Percentiles rank a stretch among this genome's conserved stretches.
Evolutionary conservation across 192 early-diverging fungal species (phyloP).

Genomic region (Umbelopsis isabellina): DNA sequence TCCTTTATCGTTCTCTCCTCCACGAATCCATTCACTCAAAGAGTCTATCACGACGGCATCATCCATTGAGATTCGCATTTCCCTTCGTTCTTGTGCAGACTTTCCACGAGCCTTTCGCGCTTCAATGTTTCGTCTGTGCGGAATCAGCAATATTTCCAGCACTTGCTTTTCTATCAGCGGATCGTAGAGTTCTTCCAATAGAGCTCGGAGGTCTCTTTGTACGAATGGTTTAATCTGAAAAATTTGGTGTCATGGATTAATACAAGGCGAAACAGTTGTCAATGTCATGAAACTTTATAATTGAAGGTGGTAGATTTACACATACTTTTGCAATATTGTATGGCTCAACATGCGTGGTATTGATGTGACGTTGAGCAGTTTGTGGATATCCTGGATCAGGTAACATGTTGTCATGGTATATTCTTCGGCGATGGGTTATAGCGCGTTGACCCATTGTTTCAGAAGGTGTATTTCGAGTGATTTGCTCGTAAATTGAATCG

Average conservation of each 20-base stretch:
- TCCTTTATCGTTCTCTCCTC: background rate
- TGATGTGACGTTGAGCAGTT: background rate
- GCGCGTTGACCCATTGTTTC: slow-evolving; percentile 10
- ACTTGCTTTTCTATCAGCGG: slow-evolving; percentile 22
- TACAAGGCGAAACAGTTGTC: background rate
- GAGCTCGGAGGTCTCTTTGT: slow-evolving; percentile 10
- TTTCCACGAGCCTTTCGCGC: background rate
- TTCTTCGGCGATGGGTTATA: background rate
- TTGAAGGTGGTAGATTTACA: background rate
- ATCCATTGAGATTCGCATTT: slow-evolving; percentile 16
- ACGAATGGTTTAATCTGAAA: slow-evolving; percentile 18
- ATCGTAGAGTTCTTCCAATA: slow-evolving; percentile 23
- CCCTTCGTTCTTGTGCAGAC: background rate
- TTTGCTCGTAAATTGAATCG: slow-evolving; percentile 12
- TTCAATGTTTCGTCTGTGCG: slow-evolving; percentile 7
- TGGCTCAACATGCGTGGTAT: slow-evolving; percentile 21
- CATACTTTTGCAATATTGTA: slow-evolving; percentile 26
- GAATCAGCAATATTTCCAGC: slow-evolving; percentile 16
- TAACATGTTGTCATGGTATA: slow-evolving; percentile 9
- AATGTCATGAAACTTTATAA: background rate
- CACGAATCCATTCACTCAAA: slow-evolving; percentile 24
- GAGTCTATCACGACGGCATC: slow-evolving; percentile 5
- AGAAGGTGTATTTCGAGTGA: background rate
- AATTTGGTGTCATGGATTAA: background rate
- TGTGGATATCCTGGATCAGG: slow-evolving; percentile 3